Conservation (phyloP, 805 yeast species). For the Jamesozyma hellenica region DNA sequence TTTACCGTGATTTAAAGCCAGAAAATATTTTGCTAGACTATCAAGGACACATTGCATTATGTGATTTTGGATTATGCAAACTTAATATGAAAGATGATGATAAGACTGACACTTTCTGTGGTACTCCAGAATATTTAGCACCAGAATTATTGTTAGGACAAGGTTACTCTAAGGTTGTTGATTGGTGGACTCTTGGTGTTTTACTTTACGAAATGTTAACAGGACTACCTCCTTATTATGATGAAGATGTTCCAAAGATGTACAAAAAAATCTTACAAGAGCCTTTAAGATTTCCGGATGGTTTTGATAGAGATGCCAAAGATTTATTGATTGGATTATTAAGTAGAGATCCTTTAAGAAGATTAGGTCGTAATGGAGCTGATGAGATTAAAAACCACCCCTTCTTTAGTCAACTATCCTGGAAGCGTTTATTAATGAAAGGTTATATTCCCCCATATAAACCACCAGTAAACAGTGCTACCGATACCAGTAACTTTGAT, state of each 20-base stretch:
- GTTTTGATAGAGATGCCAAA: slow-evolving; percentile 77
- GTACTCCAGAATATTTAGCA: slow-evolving; percentile 95
- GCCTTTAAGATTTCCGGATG: slow-evolving; percentile 79
- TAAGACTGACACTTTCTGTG: slow-evolving; percentile 88
- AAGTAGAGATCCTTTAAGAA: slow-evolving; percentile 72
- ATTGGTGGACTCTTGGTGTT: slow-evolving; percentile 98
- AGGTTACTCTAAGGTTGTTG: slow-evolving; percentile 92
- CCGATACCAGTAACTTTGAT: slow-evolving; percentile 91
- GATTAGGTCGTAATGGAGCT: slow-evolving; percentile 75
- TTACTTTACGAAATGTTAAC: slow-evolving; percentile 91
- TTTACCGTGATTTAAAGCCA: slow-evolving; percentile 92
- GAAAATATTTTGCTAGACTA: slow-evolving; percentile 90
- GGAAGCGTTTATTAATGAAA: slow-evolving; percentile 73
- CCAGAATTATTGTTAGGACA: slow-evolving; percentile 87
- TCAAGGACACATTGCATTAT: slow-evolving; percentile 94
- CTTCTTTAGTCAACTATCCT: slow-evolving; percentile 82
- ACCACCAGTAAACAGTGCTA: slow-evolving; percentile 76
- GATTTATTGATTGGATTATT: slow-evolving; percentile 65
- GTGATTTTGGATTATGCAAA: slow-evolving; percentile 96
- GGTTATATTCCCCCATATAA: slow-evolving; percentile 92
- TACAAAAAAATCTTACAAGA: slow-evolving; percentile 86
- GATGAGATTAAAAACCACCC: slow-evolving; percentile 73
- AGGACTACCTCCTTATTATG: slow-evolving; percentile 94
- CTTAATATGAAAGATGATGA: slow-evolving; percentile 87
- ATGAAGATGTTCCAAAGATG: slow-evolving; percentile 87